Evolutionary conservation across 2,329 filamentous ascomycete genomes (phyloP).

Genomic region (Fusarium nisikadoi): DNA sequence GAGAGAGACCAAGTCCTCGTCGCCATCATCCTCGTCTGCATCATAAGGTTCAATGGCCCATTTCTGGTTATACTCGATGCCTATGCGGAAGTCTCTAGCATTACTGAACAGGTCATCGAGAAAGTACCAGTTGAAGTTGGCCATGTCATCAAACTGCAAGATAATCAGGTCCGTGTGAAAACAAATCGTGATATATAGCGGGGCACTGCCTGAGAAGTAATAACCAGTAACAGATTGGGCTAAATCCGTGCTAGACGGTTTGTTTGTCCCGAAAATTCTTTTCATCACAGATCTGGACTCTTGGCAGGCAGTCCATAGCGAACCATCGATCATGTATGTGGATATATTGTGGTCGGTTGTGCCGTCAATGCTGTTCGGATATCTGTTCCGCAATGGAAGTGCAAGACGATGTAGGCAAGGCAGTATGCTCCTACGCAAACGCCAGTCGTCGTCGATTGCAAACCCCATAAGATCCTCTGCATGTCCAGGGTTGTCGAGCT

Average conservation of each 20-base stretch:
- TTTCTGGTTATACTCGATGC: background rate
- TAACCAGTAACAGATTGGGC: background rate
- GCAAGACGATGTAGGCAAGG: background rate
- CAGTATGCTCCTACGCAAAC: no score
- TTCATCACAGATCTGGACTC: background rate
- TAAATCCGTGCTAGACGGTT: fast-evolving
- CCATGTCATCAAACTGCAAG: background rate
- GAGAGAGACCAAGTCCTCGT: background rate
- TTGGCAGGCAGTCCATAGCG: background rate
- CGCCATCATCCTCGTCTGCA: no score
- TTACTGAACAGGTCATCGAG: background rate
- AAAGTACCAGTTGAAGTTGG: fast-evolving
- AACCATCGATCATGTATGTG: background rate
- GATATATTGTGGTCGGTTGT: background rate
- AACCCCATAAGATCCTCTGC: no score
- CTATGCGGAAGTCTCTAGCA: background rate
- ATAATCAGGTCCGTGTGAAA: background rate
- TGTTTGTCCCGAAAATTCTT: no score
- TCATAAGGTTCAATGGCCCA: background rate
- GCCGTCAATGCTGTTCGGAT: background rate
- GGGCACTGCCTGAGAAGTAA: background rate
- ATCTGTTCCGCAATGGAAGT: background rate
- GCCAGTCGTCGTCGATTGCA: no score
- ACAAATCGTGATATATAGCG: background rate
- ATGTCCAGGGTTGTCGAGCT: fast-evolving